phyloP scores from a whole-genome alignment of 1,284 basidiomycete genomes.

The Phenoliferia sp. region DNA sequence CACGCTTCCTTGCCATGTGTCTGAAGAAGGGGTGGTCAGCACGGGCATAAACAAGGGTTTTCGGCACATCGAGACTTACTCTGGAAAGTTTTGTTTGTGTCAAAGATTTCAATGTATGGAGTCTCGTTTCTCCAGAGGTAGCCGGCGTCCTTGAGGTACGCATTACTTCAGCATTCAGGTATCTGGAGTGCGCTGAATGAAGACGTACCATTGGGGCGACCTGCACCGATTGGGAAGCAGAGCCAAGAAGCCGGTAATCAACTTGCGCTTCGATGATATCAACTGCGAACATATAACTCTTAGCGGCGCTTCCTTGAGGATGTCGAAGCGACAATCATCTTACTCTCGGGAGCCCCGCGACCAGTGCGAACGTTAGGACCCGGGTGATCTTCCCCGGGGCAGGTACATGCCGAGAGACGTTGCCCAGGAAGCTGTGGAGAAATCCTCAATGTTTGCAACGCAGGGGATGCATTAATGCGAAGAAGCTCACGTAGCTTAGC shows the following conservation, averaged over 20 bases:
- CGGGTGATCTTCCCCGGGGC: slow-evolving; percentile 41
- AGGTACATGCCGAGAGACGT: slow-evolving; percentile 46
- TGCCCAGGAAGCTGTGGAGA: slow-evolving; percentile 45
- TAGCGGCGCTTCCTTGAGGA: slow-evolving; percentile 44
- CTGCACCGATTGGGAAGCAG: slow-evolving; percentile 45
- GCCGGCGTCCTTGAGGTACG: slow-evolving; percentile 43
- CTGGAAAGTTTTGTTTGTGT: slow-evolving; percentile 7
- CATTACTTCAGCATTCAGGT: background rate
- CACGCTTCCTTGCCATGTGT: slow-evolving; percentile 31
- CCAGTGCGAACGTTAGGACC: slow-evolving; percentile 45
- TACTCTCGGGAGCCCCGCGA: slow-evolving; percentile 49
- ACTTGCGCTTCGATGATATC: slow-evolving; percentile 42
- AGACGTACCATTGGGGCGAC: slow-evolving; percentile 44
- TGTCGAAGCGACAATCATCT: background rate
- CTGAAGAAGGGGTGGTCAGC: background rate
- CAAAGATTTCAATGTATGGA: slow-evolving; percentile 3
- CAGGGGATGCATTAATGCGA: too few species aligned
- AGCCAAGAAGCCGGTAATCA: slow-evolving; percentile 45
- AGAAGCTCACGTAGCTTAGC: slow-evolving; percentile 42
- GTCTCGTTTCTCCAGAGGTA: slow-evolving; percentile 48
- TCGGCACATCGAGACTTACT: background rate
- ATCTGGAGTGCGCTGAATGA: slow-evolving; percentile 34
- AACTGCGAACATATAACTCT: slow-evolving; percentile 46
- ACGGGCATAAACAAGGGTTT: too few species aligned
- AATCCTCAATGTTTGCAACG: background rate